Conservation (phyloP, 768 basidiomycete genomes). For the Kwoniella sp. region DNA sequence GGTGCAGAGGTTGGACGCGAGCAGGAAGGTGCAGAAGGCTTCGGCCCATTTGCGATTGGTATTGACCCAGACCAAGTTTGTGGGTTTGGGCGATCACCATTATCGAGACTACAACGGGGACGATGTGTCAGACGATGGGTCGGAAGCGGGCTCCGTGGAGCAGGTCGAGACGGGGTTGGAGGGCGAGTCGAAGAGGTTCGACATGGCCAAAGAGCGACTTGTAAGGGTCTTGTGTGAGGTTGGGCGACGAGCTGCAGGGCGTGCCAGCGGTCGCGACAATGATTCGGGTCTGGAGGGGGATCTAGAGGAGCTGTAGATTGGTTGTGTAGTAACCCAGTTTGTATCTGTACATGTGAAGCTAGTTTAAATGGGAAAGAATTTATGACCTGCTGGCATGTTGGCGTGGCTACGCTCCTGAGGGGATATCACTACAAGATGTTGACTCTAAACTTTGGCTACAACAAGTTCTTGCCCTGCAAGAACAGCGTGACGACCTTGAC, state of each 20-base stretch:
- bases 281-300: slow-evolving; percentile 41
- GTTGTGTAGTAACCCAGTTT: no score
- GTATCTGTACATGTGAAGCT: background rate
- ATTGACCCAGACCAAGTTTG: slow-evolving; percentile 41
- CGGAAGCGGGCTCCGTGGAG: slow-evolving; percentile 4
- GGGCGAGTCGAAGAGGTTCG: slow-evolving; percentile 15
- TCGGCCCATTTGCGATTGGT: slow-evolving; percentile 29
- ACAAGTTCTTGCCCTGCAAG: slow-evolving; percentile 7
- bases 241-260: slow-evolving; percentile 29
- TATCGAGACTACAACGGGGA: background rate
- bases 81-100: slow-evolving; percentile 14
- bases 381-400: no score
- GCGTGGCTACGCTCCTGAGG: no score
- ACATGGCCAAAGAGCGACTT: slow-evolving; percentile 31
- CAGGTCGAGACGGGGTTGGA: slow-evolving; percentile 11
- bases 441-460: no score
- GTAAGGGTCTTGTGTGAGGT: slow-evolving; percentile 33
- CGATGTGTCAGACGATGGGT: background rate
- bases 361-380: background rate
- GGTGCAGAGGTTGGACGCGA: slow-evolving; percentile 14
- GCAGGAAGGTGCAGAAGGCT: slow-evolving; percentile 17
- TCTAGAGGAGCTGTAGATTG: slow-evolving; percentile 28
- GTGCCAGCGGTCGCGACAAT: slow-evolving; percentile 21
- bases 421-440: no score
- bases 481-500: slow-evolving; percentile 10